Conservation (phyloP, 768 basidiomycete species). For the Brasilioporus rufonigricans region DNA sequence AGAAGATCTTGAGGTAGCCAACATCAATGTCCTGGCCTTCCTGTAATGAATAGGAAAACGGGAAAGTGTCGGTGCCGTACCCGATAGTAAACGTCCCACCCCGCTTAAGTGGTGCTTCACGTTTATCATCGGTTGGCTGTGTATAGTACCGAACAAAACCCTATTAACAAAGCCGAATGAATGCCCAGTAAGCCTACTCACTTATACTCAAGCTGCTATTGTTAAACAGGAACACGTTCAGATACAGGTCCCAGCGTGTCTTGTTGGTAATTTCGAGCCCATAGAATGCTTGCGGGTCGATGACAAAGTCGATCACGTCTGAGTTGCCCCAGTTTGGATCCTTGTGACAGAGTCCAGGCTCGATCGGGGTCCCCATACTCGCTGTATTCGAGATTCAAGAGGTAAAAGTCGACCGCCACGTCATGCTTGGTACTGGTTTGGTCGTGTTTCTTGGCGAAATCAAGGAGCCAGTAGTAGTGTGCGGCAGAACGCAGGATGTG, state of each 20-base stretch:
- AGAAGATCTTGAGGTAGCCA: slow-evolving; percentile 43
- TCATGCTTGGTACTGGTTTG: background rate
- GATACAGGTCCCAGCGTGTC: slow-evolving; percentile 33
- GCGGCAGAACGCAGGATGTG: slow-evolving; percentile 13
- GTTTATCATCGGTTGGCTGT: background rate
- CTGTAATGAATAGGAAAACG: slow-evolving; percentile 33
- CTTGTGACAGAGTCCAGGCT: slow-evolving; percentile 3
- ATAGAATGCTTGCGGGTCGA: slow-evolving; percentile 25
- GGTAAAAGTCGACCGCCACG: slow-evolving; percentile 13
- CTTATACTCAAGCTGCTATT: slow-evolving; percentile 38
- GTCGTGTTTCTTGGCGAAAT: slow-evolving; percentile 2
- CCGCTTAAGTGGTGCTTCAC: slow-evolving; percentile 7
- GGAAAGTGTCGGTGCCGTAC: slow-evolving; percentile 36
- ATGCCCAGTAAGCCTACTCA: slow-evolving; percentile 1
- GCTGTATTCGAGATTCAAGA: background rate
- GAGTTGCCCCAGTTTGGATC: background rate
- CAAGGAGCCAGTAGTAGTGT: slow-evolving; percentile 23
- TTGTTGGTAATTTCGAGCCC: slow-evolving; percentile 39
- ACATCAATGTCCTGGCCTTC: slow-evolving; percentile 35
- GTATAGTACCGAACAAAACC: slow-evolving; percentile 10
- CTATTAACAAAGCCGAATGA: background rate
- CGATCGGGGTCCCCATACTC: background rate
- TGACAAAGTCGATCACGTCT: slow-evolving; percentile 18
- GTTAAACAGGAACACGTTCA: slow-evolving; percentile 44
- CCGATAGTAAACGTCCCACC: slow-evolving; percentile 34